Conservation (phyloP, 116 monocot species). For the Posidonia oceanica region DNA sequence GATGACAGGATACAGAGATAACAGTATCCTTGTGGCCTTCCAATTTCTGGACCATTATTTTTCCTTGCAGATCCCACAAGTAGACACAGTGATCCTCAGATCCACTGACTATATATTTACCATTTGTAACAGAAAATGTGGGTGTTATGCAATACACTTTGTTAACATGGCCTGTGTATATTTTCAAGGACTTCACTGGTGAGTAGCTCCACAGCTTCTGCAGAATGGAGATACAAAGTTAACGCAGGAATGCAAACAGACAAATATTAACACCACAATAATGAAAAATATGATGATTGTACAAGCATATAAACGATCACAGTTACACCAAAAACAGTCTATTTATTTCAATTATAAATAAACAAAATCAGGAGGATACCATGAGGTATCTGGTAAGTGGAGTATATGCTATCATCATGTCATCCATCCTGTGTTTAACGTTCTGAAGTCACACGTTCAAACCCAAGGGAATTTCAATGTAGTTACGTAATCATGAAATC, state of each 20-base stretch:
- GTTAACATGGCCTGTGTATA: conserved; percentile 76
- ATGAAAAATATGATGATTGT: too few relatives aligned
- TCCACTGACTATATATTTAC: conserved; percentile 74
- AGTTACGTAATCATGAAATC: too few relatives aligned
- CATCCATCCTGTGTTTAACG: too few relatives aligned
- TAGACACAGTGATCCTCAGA: conserved; percentile 78
- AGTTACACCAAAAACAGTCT: too few relatives aligned
- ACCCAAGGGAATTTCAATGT: too few relatives aligned
- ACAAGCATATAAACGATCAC: too few relatives aligned
- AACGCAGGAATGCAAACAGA: neutral
- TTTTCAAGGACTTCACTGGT: conserved; percentile 54
- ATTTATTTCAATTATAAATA: too few relatives aligned
- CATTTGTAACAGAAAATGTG: conserved; percentile 82
- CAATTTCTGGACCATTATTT: conserved; percentile 69
- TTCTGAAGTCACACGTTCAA: too few relatives aligned
- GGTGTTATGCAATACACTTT: conserved; percentile 57
- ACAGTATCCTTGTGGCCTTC: conserved; percentile 77
- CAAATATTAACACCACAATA: too few relatives aligned
- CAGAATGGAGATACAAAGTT: conserved; percentile 5
- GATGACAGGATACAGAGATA: conserved; percentile 76
- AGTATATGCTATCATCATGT: too few relatives aligned
- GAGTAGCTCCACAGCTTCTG: conserved; percentile 76
- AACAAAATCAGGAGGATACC: too few relatives aligned
- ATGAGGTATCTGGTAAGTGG: too few relatives aligned
- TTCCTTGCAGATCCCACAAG: conserved; percentile 86